Evolutionary conservation across 352 stramenopile genomes (phyloP).

Genomic region (Phytophthora pini): DNA sequence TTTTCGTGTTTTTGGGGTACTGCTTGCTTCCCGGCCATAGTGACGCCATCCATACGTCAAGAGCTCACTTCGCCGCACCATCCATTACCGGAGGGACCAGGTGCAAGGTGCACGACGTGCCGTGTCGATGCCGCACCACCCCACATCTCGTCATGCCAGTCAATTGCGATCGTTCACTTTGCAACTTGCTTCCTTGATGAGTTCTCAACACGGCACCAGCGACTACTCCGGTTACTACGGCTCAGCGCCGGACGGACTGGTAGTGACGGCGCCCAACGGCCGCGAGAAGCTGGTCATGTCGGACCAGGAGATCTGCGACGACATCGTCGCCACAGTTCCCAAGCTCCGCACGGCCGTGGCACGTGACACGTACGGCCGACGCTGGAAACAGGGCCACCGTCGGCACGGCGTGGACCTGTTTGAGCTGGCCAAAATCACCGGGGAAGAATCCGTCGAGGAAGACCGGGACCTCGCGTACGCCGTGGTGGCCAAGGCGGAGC

Average conservation of each 20-base stretch:
- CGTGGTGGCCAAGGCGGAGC: constrained; percentile 51
- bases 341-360: constrained; percentile 40
- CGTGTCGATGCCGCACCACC: constrained; percentile 25
- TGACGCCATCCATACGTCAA: too few species aligned
- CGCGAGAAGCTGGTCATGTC: constrained; percentile 43
- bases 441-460: constrained; percentile 20
- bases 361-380: constrained; percentile 51
- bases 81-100: constrained; percentile 8
- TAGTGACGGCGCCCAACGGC: constrained; percentile 38
- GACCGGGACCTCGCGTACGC: constrained; percentile 53
- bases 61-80: neutral
- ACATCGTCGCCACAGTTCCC: constrained; percentile 46
- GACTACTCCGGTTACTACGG: constrained; percentile 27
- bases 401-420: constrained; percentile 52
- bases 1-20: too few species aligned
- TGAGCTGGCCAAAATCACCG: constrained; percentile 40
- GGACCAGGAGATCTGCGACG: constrained; percentile 47
- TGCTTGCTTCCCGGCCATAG: too few species aligned
- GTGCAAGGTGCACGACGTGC: neutral
- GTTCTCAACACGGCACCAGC: constrained; percentile 26
- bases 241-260: constrained; percentile 26
- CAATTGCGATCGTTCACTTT: constrained; percentile 21
- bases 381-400: constrained; percentile 48
- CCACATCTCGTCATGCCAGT: constrained; percentile 7
- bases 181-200: constrained; percentile 32